A percentile compares a stretch with the other conserved stretches of the same genome.
Conservation (phyloP, 1,284 basidiomycete genomes). For the Psilocybe mexicana region DNA sequence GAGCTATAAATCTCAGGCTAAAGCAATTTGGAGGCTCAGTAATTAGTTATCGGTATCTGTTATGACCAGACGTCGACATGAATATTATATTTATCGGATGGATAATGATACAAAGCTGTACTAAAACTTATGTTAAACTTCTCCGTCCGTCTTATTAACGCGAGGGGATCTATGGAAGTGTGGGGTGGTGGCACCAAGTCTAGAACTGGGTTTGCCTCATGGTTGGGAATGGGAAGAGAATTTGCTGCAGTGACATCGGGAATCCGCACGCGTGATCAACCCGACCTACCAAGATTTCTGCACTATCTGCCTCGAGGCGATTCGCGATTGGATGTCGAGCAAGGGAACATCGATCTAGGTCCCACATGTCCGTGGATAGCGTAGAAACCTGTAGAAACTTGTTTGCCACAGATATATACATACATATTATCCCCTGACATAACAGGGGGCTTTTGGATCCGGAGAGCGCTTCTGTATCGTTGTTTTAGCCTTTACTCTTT, state of each 20-base stretch:
- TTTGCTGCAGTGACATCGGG: background rate
- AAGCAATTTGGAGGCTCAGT: background rate
- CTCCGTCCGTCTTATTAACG: background rate
- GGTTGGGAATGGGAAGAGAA: conserved; percentile 19
- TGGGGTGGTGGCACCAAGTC: background rate
- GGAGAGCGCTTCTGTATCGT: too few relatives aligned
- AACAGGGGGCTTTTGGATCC: too few relatives aligned
- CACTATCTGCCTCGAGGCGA: background rate
- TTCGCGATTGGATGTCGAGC: background rate
- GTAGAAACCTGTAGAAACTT: conserved; percentile 1
- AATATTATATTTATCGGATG: too few relatives aligned
- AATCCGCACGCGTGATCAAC: background rate
- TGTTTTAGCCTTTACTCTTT: too few relatives aligned
- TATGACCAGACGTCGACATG: too few relatives aligned
- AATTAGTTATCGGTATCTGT: background rate
- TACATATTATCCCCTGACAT: too few relatives aligned
- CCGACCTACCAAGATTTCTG: background rate
- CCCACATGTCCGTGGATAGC: conserved; percentile 24
- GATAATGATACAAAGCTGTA: too few relatives aligned
- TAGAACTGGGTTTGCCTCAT: conserved; percentile 16
- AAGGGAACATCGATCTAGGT: conserved; percentile 1
- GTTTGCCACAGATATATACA: too few relatives aligned
- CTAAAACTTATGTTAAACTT: too few relatives aligned
- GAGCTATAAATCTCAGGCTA: conserved; percentile 36
- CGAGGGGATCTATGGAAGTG: background rate